These are phyloP conservation scores for Amniculicola lignicola DNA, from an alignment of 495 filamentous ascomycete species.

Conservation along the genomic window DNA sequence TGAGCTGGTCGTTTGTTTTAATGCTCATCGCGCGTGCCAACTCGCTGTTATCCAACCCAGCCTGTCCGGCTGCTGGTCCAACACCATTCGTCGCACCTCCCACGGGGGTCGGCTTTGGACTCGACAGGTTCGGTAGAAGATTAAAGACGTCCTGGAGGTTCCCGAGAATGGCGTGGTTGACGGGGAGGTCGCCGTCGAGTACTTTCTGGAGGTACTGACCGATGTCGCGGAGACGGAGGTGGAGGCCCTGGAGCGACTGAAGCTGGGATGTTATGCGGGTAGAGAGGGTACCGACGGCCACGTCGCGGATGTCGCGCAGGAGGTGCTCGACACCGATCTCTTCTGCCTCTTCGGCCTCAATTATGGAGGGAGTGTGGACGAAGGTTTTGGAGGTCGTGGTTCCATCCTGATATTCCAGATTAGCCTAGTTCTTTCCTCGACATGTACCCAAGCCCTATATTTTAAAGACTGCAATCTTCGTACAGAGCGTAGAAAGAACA, in stretches of 20 bases:
- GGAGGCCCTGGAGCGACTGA: conserved; percentile 93
- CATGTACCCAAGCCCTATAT: no score
- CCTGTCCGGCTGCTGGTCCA: conserved; percentile 37
- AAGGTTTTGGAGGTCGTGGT: conserved; percentile 97
- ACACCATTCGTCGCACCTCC: conserved; percentile 44
- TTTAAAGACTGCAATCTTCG: no score
- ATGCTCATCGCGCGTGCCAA: conserved; percentile 91
- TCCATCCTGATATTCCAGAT: conserved; percentile 64
- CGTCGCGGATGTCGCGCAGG: conserved; percentile 94
- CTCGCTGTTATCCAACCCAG: conserved; percentile 69
- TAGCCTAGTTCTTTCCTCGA: background rate
- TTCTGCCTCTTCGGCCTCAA: conserved; percentile 97
- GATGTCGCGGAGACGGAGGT: conserved; percentile 93
- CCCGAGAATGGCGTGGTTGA: conserved; percentile 96
- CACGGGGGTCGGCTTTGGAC: conserved; percentile 56
- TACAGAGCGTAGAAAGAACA: background rate
- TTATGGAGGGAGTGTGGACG: conserved; percentile 97
- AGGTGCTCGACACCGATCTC: conserved; percentile 99
- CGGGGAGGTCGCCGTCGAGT: conserved; percentile 81
- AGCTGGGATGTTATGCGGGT: conserved; percentile 97
- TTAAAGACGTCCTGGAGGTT: conserved; percentile 99
- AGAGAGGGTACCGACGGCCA: conserved; percentile 96
- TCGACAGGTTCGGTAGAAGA: conserved; percentile 91
- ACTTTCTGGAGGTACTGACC: conserved; percentile 95
- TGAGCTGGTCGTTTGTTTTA: conserved; percentile 98